Percentiles rank a stretch among this genome's conserved stretches.
Conservation (phyloP, 2,329 filamentous ascomycete species). For the Fusarium scirpi region DNA sequence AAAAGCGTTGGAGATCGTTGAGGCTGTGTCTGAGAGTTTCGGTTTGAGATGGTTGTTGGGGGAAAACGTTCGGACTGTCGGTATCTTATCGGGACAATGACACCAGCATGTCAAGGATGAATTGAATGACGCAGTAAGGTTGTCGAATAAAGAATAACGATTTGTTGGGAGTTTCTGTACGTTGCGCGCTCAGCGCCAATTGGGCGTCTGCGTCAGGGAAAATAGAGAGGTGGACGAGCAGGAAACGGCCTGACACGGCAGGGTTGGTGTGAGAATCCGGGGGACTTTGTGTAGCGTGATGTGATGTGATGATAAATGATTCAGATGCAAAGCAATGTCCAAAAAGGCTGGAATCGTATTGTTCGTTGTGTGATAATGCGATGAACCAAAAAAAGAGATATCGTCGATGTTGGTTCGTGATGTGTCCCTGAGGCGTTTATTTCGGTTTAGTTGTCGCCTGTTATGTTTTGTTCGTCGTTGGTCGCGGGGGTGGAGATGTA, state of each 20-base stretch:
- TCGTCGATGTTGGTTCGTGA: not conserved
- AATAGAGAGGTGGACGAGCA: slow-evolving; percentile 15
- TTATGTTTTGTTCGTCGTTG: slow-evolving; percentile 24
- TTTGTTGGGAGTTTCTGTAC: slow-evolving; percentile 1
- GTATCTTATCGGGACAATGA: slow-evolving; percentile 38
- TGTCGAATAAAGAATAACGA: not conserved
- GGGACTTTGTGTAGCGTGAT: slow-evolving; percentile 35
- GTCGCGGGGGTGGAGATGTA: slow-evolving; percentile 39
- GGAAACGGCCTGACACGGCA: slow-evolving; percentile 35
- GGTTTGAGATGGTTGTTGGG: not conserved
- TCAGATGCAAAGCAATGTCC: slow-evolving; percentile 7
- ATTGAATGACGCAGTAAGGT: slow-evolving; percentile 13
- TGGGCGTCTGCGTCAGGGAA: slow-evolving; percentile 6
- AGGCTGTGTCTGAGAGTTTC: not conserved
- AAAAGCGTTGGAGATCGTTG: not conserved
- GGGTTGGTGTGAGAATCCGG: slow-evolving; percentile 27
- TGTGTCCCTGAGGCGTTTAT: slow-evolving; percentile 7
- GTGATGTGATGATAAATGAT: slow-evolving; percentile 7
- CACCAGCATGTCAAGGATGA: slow-evolving; percentile 24
- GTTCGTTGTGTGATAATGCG: not conserved
- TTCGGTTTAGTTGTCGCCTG: not conserved
- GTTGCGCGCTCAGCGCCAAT: slow-evolving; percentile 39
- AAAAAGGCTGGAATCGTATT: not conserved
- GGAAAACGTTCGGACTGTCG: slow-evolving; percentile 11
- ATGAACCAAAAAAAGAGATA: not conserved